Base-by-base conservation (phyloP, 768 basidiomycete genomes). In the Hemileccinum impolitum region DNA sequence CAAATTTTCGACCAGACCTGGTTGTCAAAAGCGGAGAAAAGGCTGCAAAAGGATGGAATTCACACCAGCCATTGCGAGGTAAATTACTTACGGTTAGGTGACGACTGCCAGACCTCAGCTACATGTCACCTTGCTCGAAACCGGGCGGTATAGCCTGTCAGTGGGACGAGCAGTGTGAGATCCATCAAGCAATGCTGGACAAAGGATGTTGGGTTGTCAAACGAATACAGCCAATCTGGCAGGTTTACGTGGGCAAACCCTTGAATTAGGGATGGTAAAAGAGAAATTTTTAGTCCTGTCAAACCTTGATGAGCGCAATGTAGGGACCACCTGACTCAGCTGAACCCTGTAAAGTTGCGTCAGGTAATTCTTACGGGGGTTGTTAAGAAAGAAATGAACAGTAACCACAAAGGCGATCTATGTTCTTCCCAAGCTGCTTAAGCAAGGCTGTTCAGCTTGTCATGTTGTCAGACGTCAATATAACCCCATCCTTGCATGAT, bases 261-360 rank as follows among this genome's bases (percentile, higher is more conserved):
- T 59, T 41, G 43, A 52, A 54, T 50, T 57, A 39, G 60, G 47
- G 48, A 43, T 42, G 23, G 48, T 48, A 25, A 59, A 54, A 52
- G 54, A 48, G 42, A 57, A 58, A 45, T 51, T 42, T 51, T 64
- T 47, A 25, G 48, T 52, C 45, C 59, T 62, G 62, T 64, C 62
- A 63, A 63, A 59, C 59, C 48, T 51, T 61, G 59, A 48, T 60
- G 57, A 59, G 43, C 43, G 57, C 50, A 54, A 34, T 6, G 40
- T 26, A 48, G 36, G 39, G 49, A 51, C 45, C 44, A 51, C 47
- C 41, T 59, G 60, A 53, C 32, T 48, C 63, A 57, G 35, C 47
- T 50, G 55, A 52, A 59, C 58, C 62, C 63, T 60, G 63, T 48
- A 44, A 50, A 18, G 37, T 51, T 46, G 52, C 46, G 47, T 52